A percentile compares a stretch with the other conserved stretches of the same genome.
Conservation (phyloP, 23 red algal species). For the Rhodosorus marinus region DNA sequence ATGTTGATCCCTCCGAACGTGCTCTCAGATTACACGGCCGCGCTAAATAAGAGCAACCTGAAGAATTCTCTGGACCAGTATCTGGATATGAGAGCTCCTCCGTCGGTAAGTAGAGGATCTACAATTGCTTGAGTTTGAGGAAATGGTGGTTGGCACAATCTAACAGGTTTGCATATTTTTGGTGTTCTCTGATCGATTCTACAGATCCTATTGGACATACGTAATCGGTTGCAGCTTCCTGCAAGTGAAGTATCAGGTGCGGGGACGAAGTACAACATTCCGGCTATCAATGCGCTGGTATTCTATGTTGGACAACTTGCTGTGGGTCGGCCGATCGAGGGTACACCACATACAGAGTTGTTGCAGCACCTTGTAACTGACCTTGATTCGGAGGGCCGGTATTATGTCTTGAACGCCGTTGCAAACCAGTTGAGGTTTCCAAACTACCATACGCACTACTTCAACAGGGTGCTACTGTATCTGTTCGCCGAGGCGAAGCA, state of each 20-base stretch:
- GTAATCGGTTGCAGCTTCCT: too few species aligned
- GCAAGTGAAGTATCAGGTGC: background rate
- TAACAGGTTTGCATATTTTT: too few species aligned
- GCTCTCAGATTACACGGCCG: conserved; percentile 26
- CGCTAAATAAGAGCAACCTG: conserved; percentile 17
- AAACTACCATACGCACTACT: conserved; percentile 84
- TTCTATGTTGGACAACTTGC: conserved; percentile 53
- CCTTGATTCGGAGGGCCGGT: conserved; percentile 61
- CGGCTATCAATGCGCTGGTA: conserved; percentile 52
- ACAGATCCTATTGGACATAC: too few species aligned
- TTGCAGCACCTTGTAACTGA: conserved; percentile 39
- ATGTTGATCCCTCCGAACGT: conserved; percentile 41
- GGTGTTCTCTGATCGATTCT: too few species aligned
- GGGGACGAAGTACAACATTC: conserved; percentile 9
- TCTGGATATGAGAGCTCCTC: conserved; percentile 4
- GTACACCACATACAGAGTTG: conserved; percentile 21
- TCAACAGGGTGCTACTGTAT: conserved; percentile 54
- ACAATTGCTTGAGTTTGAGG: too few species aligned
- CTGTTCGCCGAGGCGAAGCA: conserved; percentile 48
- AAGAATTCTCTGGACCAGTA: conserved; percentile 34
- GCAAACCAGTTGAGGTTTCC: conserved; percentile 87
- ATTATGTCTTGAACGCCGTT: conserved; percentile 47
- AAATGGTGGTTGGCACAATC: too few species aligned
- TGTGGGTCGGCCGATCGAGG: background rate
- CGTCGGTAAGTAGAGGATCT: too few species aligned